Percentiles rank a stretch among this genome's conserved stretches.
Conservation (phyloP, 345 rosid genomes). For the Atalantia buxifolia region DNA sequence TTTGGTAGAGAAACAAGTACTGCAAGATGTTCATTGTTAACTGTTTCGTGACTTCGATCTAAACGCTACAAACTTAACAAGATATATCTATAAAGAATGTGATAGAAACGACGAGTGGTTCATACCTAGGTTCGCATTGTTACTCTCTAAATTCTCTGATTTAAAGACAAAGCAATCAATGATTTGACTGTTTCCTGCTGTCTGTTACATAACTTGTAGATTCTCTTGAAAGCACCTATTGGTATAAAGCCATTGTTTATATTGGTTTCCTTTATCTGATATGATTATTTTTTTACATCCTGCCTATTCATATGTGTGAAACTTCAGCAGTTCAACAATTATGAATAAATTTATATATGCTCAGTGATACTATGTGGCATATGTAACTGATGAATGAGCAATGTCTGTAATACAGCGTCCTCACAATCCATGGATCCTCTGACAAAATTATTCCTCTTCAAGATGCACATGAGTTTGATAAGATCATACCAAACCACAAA, state of each 20-base stretch:
- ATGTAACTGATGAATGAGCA: not conserved
- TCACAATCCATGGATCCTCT: conserved; percentile 75
- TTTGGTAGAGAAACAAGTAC: not conserved
- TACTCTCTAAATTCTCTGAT: not conserved
- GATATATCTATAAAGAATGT: not conserved
- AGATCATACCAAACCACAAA: conserved; percentile 66
- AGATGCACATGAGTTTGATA: conserved; percentile 68
- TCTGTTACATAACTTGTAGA: not conserved
- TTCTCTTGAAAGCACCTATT: not conserved
- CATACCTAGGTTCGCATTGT: no score
- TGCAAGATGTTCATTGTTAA: not conserved
- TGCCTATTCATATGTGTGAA: not conserved
- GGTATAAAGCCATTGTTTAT: not conserved
- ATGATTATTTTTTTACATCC: not conserved
- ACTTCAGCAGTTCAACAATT: not conserved
- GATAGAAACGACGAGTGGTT: not conserved
- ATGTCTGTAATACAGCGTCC: conserved; percentile 38
- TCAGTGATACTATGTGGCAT: not conserved
- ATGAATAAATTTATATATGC: conserved; percentile 3
- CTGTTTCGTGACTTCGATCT: not conserved
- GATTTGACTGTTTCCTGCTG: not conserved
- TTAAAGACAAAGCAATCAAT: not conserved
- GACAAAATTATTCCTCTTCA: conserved; percentile 54
- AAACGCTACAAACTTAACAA: not conserved
- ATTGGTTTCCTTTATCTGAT: not conserved